These are phyloP conservation scores for Pseudodiploospora longispora DNA, from an alignment of 2,329 filamentous ascomycete species.

Conservation along the genomic window DNA sequence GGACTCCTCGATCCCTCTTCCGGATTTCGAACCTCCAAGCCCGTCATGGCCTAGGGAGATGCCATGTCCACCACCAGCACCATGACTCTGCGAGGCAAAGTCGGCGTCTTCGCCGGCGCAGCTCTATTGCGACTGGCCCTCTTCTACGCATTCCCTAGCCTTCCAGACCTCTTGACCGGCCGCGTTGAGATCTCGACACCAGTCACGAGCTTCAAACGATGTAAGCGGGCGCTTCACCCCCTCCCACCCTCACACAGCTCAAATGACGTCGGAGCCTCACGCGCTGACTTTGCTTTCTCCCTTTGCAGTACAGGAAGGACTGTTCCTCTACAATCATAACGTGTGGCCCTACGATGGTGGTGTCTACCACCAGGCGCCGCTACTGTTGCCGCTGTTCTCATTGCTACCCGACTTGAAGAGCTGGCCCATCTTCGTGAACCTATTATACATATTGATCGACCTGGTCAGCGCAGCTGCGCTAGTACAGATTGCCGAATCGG, in stretches of 20 bases:
- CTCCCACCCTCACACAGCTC: not conserved
- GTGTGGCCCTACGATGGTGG: conserved; percentile 96
- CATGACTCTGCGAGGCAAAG: conserved; percentile 34
- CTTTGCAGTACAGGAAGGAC: conserved; percentile 75
- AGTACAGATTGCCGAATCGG: conserved; percentile 70
- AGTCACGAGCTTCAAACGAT: conserved; percentile 94
- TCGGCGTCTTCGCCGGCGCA: conserved; percentile 63
- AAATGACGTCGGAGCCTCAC: not conserved
- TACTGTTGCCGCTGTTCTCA: conserved; percentile 86
- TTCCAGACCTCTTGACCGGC: conserved; percentile 78
- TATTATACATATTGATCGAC: conserved; percentile 77
- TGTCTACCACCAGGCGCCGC: conserved; percentile 71
- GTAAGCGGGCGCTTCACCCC: conserved; percentile 42
- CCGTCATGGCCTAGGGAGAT: conserved; percentile 18
- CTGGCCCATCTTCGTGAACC: conserved; percentile 64
- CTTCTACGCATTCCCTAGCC: conserved; percentile 69
- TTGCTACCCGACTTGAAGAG: conserved; percentile 64
- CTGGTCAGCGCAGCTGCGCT: conserved; percentile 75
- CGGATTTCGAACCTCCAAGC: conserved; percentile 10
- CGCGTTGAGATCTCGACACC: conserved; percentile 96
- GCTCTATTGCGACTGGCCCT: conserved; percentile 72
- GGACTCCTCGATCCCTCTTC: not conserved
- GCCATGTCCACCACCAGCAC: conserved; percentile 27
- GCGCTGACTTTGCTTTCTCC: conserved; percentile 5
- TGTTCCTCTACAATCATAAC: conserved; percentile 94